Evolutionary conservation across 2,329 filamentous ascomycete genomes (phyloP).

Genomic region (Teratosphaeria gauchensis): DNA sequence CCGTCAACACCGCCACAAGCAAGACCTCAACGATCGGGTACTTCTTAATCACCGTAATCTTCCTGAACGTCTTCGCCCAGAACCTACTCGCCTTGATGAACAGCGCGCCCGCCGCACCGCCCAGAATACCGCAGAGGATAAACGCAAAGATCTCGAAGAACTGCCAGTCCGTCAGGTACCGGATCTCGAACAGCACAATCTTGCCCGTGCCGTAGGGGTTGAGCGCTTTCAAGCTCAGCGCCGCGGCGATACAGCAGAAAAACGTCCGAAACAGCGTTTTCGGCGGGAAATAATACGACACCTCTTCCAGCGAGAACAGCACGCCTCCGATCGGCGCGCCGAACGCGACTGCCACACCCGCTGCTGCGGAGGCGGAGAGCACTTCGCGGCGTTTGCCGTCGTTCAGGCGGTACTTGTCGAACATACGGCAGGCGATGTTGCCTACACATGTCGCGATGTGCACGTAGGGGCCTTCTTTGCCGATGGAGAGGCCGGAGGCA

Average conservation of each 20-base stretch:
- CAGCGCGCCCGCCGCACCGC: constrained; percentile 73
- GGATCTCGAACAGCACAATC: constrained; percentile 91
- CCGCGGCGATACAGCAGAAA: constrained; percentile 89
- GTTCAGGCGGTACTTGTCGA: constrained; percentile 85
- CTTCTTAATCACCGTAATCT: constrained; percentile 67
- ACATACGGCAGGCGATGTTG: constrained; percentile 90
- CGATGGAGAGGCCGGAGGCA: constrained; percentile 82
- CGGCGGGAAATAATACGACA: constrained; percentile 93
- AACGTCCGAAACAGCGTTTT: constrained; percentile 97
- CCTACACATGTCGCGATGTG: constrained; percentile 93
- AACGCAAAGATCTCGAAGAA: constrained; percentile 85
- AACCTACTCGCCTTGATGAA: constrained; percentile 93
- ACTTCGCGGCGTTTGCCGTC: constrained; percentile 91
- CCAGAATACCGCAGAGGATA: constrained; percentile 74
- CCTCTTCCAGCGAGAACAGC: constrained; percentile 88
- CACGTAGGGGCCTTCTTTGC: constrained; percentile 94
- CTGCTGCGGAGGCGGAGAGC: constrained; percentile 82
- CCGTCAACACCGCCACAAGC: constrained; percentile 77
- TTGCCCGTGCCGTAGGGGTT: constrained; percentile 95
- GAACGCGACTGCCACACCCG: constrained; percentile 88
- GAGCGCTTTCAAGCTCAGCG: constrained; percentile 83
- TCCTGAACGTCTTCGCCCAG: constrained; percentile 84
- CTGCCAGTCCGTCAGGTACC: constrained; percentile 84
- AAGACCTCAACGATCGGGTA: constrained; percentile 81
- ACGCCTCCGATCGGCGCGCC: constrained; percentile 85